Conservation (phyloP, 768 basidiomycete genomes). For the Leccinum truebloodii region DNA sequence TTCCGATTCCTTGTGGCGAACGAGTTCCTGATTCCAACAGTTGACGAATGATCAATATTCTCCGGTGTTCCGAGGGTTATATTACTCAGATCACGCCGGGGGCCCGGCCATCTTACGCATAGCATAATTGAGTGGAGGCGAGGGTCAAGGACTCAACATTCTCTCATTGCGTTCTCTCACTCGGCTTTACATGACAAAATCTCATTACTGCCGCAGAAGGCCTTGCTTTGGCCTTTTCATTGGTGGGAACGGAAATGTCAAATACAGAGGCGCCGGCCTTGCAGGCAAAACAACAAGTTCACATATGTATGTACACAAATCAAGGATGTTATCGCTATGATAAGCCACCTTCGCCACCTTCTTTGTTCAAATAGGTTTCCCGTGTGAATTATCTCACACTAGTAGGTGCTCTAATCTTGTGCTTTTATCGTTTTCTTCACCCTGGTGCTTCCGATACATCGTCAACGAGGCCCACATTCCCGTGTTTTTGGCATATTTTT, state of each 20-base stretch:
- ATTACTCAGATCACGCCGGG: too few relatives aligned
- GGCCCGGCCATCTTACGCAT: neutral
- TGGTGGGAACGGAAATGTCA: neutral
- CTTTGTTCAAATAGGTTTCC: neutral
- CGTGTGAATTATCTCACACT: neutral
- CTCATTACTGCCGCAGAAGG: neutral
- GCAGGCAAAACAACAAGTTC: neutral
- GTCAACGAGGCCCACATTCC: too few relatives aligned
- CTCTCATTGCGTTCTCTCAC: neutral
- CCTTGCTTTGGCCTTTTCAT: neutral
- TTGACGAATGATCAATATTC: neutral
- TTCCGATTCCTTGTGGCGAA: neutral
- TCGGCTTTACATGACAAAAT: neutral
- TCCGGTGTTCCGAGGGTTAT: neutral
- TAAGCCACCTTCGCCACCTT: neutral
- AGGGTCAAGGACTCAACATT: neutral
- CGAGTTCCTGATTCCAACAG: constrained; percentile 1
- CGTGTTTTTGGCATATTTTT: too few relatives aligned
- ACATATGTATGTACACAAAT: neutral
- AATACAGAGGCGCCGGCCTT: neutral
- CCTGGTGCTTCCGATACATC: too few relatives aligned
- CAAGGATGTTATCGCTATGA: neutral
- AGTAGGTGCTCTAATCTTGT: neutral
- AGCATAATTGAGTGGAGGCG: neutral
- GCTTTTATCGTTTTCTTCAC: neutral